phyloP scores from a whole-genome alignment of 2,329 filamentous ascomycete species.

The Colletotrichum sp. region DNA sequence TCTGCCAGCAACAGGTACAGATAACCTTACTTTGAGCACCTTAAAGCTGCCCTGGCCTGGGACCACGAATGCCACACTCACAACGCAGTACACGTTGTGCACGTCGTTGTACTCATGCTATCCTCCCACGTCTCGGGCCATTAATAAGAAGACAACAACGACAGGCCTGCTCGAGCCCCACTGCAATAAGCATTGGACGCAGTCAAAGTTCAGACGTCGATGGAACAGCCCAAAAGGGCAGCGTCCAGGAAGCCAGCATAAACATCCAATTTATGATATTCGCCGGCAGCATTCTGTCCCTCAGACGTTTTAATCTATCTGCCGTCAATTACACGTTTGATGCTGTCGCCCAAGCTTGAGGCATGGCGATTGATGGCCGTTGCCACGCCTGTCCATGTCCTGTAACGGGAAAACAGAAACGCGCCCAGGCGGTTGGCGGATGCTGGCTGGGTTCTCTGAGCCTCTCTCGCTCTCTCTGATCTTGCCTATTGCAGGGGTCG shows the following conservation, averaged over 20 bases:
- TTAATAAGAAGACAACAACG: neutral
- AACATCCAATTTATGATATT: neutral
- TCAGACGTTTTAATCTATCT: constrained; percentile 5
- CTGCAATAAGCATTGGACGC: neutral
- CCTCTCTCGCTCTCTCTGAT: neutral
- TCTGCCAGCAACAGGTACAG: neutral
- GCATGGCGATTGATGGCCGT: neutral
- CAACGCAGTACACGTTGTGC: neutral
- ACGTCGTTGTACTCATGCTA: neutral
- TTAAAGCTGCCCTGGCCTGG: neutral
- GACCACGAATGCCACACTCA: neutral
- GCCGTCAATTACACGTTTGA: neutral
- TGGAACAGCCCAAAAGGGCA: neutral
- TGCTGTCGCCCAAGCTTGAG: neutral
- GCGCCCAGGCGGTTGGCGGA: neutral
- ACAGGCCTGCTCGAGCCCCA: neutral
- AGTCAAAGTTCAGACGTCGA: constrained; percentile 3
- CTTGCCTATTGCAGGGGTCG: neutral
- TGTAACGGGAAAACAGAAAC: constrained; percentile 2
- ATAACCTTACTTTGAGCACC: neutral
- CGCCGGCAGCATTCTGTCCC: neutral
- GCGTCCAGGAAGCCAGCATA: neutral
- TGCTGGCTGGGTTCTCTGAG: neutral
- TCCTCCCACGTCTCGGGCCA: neutral
- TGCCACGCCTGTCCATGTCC: neutral